Evolutionary conservation across 768 basidiomycete species (phyloP).

Genomic region (Kwoniella newhampshirensis): DNA sequence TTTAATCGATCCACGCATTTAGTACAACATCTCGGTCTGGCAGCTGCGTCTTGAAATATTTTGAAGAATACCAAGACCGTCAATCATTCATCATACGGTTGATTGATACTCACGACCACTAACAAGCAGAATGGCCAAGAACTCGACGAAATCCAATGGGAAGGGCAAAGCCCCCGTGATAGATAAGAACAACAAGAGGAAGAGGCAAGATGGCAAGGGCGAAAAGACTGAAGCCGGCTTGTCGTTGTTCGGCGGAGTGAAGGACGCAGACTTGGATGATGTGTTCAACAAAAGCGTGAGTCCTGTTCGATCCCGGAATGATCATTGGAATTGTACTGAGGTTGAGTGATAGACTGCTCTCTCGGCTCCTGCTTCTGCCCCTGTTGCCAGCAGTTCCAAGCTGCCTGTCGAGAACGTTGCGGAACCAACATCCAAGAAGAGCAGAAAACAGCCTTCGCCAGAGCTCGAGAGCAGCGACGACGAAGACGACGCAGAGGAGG

Average conservation of each 20-base stretch:
- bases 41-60: background rate
- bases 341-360: constrained; percentile 7
- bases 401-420: constrained; percentile 10
- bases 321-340: background rate
- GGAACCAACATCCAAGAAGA: constrained; percentile 14
- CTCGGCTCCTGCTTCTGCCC: constrained; percentile 4
- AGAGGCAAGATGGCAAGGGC: constrained; percentile 17
- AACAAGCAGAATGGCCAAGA: constrained; percentile 20
- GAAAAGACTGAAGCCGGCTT: constrained; percentile 17
- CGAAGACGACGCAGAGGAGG: constrained; percentile 21
- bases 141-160: constrained; percentile 11
- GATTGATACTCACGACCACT: background rate
- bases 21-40: no score
- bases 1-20: no score
- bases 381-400: constrained; percentile 24
- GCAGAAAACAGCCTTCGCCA: constrained; percentile 22
- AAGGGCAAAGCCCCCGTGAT: constrained; percentile 24
- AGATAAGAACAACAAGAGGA: constrained; percentile 16
- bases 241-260: constrained; percentile 31
- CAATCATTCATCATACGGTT: no score
- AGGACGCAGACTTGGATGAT: constrained; percentile 65
- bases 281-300: constrained; percentile 63
- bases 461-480: constrained; percentile 33
- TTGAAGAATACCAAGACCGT: background rate
- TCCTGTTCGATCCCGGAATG: background rate